A percentile compares a stretch with the other conserved stretches of the same genome.
These are phyloP conservation scores for Pseudopyricularia cyperi DNA, from an alignment of 2,329 filamentous ascomycete genomes.

Conservation along the genomic window DNA sequence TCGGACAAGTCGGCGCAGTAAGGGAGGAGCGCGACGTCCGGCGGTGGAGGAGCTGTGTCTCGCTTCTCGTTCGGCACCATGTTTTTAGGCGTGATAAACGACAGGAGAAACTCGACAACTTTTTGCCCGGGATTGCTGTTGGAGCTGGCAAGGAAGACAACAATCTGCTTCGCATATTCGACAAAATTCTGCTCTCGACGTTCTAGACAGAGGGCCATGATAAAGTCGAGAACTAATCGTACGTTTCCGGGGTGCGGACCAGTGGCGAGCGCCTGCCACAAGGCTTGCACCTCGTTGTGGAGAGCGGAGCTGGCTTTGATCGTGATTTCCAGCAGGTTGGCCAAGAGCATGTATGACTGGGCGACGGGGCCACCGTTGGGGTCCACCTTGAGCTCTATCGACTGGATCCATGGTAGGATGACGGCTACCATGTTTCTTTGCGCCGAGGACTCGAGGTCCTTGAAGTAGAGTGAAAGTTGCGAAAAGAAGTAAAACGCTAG, in stretches of 20 bases:
- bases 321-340: constrained; percentile 92
- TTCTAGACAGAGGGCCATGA: constrained; percentile 87
- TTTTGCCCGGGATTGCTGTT: constrained; percentile 64
- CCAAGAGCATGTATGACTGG: constrained; percentile 85
- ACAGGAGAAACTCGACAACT: constrained; percentile 83
- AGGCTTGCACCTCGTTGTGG: constrained; percentile 91
- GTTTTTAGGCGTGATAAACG: constrained; percentile 87
- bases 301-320: constrained; percentile 79
- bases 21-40: constrained; percentile 62
- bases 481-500: constrained; percentile 91
- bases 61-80: constrained; percentile 89
- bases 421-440: constrained; percentile 92
- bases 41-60: constrained; percentile 52
- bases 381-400: constrained; percentile 82
- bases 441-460: constrained; percentile 65
- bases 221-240: constrained; percentile 86
- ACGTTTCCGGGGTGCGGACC: constrained; percentile 91
- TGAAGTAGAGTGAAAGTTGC: constrained; percentile 89
- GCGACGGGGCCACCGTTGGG: constrained; percentile 83
- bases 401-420: constrained; percentile 91
- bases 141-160: constrained; percentile 85
- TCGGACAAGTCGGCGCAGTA: constrained; percentile 80
- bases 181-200: constrained; percentile 96
- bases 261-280: constrained; percentile 93
- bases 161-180: constrained; percentile 94